Conservation (phyloP, 1,139 yeast genomes). For the Hemisphaericaspora xylanilytica region DNA sequence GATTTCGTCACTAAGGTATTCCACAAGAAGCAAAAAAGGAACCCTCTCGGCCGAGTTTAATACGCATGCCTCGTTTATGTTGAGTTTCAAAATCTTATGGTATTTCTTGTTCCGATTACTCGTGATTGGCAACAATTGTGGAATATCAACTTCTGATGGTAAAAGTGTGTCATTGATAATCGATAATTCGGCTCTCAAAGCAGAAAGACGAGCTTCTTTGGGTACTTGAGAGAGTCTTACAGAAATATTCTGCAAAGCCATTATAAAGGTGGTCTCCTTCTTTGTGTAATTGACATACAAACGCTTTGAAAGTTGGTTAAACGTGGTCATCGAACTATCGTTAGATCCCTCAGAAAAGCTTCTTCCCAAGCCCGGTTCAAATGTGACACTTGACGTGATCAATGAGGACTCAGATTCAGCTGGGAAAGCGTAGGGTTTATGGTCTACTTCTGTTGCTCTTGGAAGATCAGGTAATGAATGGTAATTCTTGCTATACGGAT, state of each 20-base stretch:
- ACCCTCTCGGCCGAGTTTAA: constrained; percentile 95
- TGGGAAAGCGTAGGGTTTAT: too few species aligned
- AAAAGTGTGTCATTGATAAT: constrained; percentile 71
- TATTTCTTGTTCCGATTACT: constrained; percentile 48
- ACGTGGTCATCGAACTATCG: constrained; percentile 15
- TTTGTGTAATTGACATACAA: constrained; percentile 78
- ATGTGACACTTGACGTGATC: too few species aligned
- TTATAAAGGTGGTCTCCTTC: constrained; percentile 86
- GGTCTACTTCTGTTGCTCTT: too few species aligned
- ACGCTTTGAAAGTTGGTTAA: constrained; percentile 52
- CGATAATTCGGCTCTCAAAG: constrained; percentile 85
- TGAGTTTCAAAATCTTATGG: constrained; percentile 76
- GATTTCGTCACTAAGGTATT: constrained; percentile 78
- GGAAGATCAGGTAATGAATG: too few species aligned
- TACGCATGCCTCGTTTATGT: constrained; percentile 91
- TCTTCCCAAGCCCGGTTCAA: neutral
- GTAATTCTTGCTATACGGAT: too few species aligned
- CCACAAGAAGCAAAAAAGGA: constrained; percentile 79
- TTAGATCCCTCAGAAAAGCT: neutral
- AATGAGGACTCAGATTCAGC: too few species aligned
- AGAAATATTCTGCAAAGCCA: constrained; percentile 85
- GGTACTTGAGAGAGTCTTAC: constrained; percentile 83
- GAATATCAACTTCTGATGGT: constrained; percentile 94
- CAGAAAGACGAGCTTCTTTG: constrained; percentile 83
- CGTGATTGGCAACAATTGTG: constrained; percentile 67